Evolutionary conservation across 2,329 filamentous ascomycete species (phyloP).

Genomic region (Biscogniauxia sp.): DNA sequence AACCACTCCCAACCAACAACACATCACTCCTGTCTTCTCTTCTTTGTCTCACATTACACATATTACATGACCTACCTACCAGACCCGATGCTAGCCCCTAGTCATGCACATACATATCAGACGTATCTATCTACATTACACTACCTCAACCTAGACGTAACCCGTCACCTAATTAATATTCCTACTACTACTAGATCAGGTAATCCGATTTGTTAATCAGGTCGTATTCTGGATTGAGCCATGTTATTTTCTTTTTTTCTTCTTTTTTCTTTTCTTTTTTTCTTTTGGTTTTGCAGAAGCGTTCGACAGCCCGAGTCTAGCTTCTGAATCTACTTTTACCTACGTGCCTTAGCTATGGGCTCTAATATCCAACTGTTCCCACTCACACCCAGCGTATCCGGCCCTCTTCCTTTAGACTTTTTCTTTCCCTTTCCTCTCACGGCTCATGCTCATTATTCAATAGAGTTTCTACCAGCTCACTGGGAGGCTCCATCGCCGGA

Average conservation of each 20-base stretch:
- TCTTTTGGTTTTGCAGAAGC: no score
- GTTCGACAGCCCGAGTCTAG: neutral
- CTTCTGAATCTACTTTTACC: neutral
- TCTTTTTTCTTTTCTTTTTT: no score
- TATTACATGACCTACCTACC: no score
- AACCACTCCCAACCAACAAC: no score
- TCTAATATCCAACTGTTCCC: neutral
- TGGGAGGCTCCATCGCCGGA: conserved; percentile 7
- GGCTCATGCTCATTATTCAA: neutral
- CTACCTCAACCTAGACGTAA: neutral
- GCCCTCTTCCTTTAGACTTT: conserved; percentile 1
- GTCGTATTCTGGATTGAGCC: neutral
- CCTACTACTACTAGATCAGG: neutral
- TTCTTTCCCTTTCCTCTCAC: neutral
- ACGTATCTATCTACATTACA: no score
- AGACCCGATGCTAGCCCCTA: no score
- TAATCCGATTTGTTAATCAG: neutral
- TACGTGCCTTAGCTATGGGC: neutral
- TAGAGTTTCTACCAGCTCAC: conserved; percentile 8
- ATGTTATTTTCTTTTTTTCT: neutral
- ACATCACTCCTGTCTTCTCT: no score
- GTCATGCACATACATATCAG: no score
- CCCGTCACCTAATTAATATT: neutral
- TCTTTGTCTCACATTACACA: no score
- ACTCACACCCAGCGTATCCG: conserved; percentile 3